A percentile compares a stretch with the other conserved stretches of the same genome.
phyloP scores from a whole-genome alignment of 768 basidiomycete species.

The Russula abietina region DNA sequence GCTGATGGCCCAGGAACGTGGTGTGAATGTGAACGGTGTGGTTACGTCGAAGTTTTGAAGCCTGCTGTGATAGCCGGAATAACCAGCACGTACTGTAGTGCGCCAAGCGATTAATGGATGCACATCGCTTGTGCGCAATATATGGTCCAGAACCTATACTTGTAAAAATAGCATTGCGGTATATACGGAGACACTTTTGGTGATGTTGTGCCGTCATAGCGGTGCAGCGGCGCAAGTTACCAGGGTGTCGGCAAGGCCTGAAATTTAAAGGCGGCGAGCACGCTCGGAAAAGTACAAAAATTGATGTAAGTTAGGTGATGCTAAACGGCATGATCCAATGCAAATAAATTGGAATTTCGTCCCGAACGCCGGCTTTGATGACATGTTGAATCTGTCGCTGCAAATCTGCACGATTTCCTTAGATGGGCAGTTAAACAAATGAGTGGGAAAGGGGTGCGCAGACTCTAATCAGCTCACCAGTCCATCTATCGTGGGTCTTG shows the following conservation, averaged over 20 bases:
- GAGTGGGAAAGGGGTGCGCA: background rate
- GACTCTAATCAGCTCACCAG: conserved; percentile 1
- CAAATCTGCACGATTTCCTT: conserved; percentile 1
- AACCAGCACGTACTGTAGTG: background rate
- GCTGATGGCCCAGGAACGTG: conserved; percentile 6
- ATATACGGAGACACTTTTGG: background rate
- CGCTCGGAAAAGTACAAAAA: background rate
- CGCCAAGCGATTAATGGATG: background rate
- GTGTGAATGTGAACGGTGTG: background rate
- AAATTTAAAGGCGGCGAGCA: background rate
- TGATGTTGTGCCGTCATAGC: background rate
- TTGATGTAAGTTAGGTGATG: background rate
- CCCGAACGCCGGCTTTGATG: background rate
- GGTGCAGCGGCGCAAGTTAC: background rate
- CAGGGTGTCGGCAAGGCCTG: background rate
- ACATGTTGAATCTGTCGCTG: background rate
- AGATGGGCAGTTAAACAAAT: background rate
- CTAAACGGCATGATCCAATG: conserved; percentile 1
- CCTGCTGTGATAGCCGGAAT: background rate
- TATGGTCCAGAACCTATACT: background rate
- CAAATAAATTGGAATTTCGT: background rate
- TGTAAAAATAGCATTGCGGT: background rate
- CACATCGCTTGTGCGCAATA: background rate
- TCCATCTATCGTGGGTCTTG: background rate
- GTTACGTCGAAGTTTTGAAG: background rate